Conservation (phyloP, 306 rosid genomes). For the Carpinus fangiana region DNA sequence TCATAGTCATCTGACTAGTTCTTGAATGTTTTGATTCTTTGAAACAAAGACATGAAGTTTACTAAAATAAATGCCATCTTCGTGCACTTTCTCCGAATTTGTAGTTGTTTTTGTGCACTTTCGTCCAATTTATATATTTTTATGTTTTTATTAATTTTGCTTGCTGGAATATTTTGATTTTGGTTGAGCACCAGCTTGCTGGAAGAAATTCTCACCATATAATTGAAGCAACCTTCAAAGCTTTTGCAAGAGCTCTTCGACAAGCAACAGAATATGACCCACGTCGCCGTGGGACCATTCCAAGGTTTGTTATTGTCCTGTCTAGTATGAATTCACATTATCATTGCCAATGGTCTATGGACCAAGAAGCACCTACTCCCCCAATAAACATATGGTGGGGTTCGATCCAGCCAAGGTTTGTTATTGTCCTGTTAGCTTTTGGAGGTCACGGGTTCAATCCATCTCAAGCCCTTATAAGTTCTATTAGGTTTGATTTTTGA, state of each 20-base stretch:
- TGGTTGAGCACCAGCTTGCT: slow-evolving; percentile 61
- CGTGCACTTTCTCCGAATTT: not conserved
- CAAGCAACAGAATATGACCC: slow-evolving; percentile 86
- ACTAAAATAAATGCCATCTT: slow-evolving; percentile 10
- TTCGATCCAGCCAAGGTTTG: too few species aligned
- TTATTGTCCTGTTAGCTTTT: too few species aligned
- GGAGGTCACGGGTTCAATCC: not conserved
- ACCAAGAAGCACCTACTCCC: not conserved
- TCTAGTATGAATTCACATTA: not conserved
- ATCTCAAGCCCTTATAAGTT: not conserved
- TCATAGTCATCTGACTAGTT: not conserved
- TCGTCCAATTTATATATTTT: not conserved
- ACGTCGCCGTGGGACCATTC: slow-evolving; percentile 76
- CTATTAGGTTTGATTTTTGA: too few species aligned
- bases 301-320: slow-evolving; percentile 60
- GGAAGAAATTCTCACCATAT: slow-evolving; percentile 95
- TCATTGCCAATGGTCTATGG: not conserved
- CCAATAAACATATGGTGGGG: not conserved
- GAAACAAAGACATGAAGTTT: not conserved
- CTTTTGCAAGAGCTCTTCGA: slow-evolving; percentile 94
- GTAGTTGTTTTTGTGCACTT: not conserved
- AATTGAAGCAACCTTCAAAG: slow-evolving; percentile 95
- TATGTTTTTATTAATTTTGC: not conserved
- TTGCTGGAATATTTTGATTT: slow-evolving; percentile 22
- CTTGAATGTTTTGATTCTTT: not conserved